Conservation (phyloP, 2,329 filamentous ascomycete species). For the Sclerotinia borealis region DNA sequence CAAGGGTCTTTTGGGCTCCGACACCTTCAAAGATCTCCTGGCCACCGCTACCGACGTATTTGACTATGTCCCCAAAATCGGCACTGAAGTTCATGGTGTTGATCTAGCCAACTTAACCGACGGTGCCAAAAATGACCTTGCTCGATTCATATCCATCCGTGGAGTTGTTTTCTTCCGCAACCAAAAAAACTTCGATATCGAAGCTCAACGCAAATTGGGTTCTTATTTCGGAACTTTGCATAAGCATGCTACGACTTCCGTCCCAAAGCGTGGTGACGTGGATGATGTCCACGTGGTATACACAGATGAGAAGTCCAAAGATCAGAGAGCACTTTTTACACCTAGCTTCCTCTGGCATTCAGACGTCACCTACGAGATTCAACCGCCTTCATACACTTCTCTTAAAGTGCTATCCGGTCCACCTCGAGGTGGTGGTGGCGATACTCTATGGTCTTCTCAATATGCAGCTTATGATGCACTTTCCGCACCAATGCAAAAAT, state of each 20-base stretch:
- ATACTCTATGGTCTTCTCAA: constrained; percentile 52
- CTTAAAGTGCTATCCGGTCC: constrained; percentile 49
- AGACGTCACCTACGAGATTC: constrained; percentile 50
- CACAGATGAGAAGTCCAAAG: constrained; percentile 45
- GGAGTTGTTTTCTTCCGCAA: constrained; percentile 54
- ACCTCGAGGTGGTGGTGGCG: constrained; percentile 48
- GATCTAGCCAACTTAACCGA: constrained; percentile 41
- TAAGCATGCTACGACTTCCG: constrained; percentile 49
- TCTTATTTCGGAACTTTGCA: constrained; percentile 47
- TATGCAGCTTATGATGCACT: constrained; percentile 54
- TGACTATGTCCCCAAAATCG: constrained; percentile 43
- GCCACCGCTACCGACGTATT: constrained; percentile 47
- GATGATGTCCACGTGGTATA: constrained; percentile 53
- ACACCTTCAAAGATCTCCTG: constrained; percentile 47
- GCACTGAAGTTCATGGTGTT: constrained; percentile 34
- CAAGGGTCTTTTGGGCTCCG: constrained; percentile 48
- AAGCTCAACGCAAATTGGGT: constrained; percentile 47
- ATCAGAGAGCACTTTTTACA: constrained; percentile 48
- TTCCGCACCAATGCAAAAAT: constrained; percentile 50
- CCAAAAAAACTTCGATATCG: constrained; percentile 47
- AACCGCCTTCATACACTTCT: constrained; percentile 51
- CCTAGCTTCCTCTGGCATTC: constrained; percentile 42
- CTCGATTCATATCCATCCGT: constrained; percentile 44
- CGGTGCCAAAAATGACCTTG: constrained; percentile 45
- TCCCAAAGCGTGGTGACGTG: constrained; percentile 42